These are phyloP conservation scores for Gaultheria prostrata DNA, from an alignment of 148 eudicot species.

Conservation along the genomic window DNA sequence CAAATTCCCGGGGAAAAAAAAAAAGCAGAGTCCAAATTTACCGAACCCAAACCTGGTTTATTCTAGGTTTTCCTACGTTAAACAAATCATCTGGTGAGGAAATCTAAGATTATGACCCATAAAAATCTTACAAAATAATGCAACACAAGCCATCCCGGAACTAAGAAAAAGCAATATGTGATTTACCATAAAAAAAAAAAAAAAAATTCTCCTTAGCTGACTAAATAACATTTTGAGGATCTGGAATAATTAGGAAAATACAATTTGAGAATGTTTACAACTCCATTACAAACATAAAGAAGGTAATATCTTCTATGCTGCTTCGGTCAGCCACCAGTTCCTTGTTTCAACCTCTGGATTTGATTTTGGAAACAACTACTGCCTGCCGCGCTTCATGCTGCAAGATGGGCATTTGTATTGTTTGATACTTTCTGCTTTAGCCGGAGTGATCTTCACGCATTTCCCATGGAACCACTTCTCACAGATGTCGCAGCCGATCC, in stretches of 20 bases:
- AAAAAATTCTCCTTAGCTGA: slow-evolving; percentile 3
- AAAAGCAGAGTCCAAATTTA: slow-evolving; percentile 23
- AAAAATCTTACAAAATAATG: slow-evolving; percentile 1
- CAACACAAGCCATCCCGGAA: neutral
- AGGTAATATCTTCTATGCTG: slow-evolving; percentile 37
- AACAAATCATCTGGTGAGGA: slow-evolving; percentile 30
- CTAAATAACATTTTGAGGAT: neutral
- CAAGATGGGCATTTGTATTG: slow-evolving; percentile 96
- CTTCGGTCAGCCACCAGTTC: slow-evolving; percentile 36
- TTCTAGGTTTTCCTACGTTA: slow-evolving; percentile 11
- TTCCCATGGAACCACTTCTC: slow-evolving; percentile 88
- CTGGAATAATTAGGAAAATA: neutral
- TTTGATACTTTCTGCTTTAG: slow-evolving; percentile 81
- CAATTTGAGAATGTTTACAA: slow-evolving; percentile 13
- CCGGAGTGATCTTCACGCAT: slow-evolving; percentile 87
- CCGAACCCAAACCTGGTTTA: neutral
- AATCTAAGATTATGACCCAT: slow-evolving; percentile 20
- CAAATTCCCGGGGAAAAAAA: too few species aligned
- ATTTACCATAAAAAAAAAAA: neutral
- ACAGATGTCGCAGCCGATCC: slow-evolving; percentile 87
- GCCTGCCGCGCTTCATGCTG: slow-evolving; percentile 67
- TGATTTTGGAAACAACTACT: slow-evolving; percentile 34
- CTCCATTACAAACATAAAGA: slow-evolving; percentile 30
- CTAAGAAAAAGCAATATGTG: neutral
- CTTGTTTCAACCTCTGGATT: neutral